Evolutionary conservation across 2,329 filamentous ascomycete genomes (phyloP), one percentile per base, ranked within the genome.

Genomic region (Sporothrix curviconia): DNA sequence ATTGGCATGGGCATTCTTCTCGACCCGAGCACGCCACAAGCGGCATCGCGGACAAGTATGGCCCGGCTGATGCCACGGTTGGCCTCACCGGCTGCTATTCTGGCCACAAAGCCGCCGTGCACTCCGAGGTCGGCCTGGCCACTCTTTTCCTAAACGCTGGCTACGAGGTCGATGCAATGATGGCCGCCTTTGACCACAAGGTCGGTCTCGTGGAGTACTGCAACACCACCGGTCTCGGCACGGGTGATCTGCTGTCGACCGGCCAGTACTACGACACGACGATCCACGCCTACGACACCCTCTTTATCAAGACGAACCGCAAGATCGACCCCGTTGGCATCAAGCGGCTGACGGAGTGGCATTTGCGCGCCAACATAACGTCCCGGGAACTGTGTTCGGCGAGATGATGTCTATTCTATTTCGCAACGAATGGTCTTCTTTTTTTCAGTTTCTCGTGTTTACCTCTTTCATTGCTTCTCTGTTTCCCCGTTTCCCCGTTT

Each of bases 281-380:
- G 52, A 55, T 71, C 7, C 70, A 73, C 44, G 70, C 71, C 1
- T 73, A 72, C 62, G 71, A 73, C 66, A 69, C 68, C 1, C 55
- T 73, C 17, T 74, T 74, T 56, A 62, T 67, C 56, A 71, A 72
- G 62, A 66, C 68, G 4, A 69, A 70, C 47, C 62, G 66, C 32
- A 62, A 66, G 8, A 66, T 70, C 34, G 69, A 71, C 44, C 63
- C 63, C 1, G 32, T 43, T 1, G 52, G 66, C 30, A 60, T 73
- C 25, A 55, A 62, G 2, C 61, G 62, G n/a, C 53, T 72, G 43
- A 70, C 69, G 2, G 60, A 65, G 43, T 69, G 68, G 67, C 69
- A 72, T 39, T 55, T 65, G 32, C 63, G 39, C 15, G 32, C 9
- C 1, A 39, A 51, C 24, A 4, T 40, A 9, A 51, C 34, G 7